Evolutionary conservation across 2,329 filamentous ascomycete genomes (phyloP).

Genomic region (Colletotrichum echinochloae): DNA sequence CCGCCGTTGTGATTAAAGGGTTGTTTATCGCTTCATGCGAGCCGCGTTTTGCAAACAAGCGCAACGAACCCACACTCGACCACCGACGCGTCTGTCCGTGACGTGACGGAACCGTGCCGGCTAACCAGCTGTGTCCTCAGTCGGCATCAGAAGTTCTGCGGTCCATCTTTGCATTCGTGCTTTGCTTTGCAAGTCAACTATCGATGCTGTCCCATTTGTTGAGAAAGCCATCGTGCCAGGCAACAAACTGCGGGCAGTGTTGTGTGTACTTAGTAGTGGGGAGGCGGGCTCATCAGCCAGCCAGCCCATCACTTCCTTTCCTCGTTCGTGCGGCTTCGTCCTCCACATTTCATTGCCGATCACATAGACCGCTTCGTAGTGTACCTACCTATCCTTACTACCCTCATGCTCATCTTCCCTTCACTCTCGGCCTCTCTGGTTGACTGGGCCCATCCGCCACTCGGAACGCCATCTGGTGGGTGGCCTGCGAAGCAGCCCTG

Average conservation of each 20-base stretch:
- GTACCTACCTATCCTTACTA: no score
- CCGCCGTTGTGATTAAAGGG: background rate
- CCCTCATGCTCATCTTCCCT: background rate
- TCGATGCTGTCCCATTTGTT: conserved; percentile 9
- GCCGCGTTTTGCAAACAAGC: conserved; percentile 22
- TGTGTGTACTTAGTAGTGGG: background rate
- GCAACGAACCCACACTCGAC: conserved; percentile 24
- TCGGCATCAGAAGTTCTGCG: background rate
- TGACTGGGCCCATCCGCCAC: conserved; percentile 23
- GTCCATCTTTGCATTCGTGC: conserved; percentile 9
- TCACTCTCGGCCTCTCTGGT: background rate
- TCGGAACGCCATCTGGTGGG: conserved; percentile 6
- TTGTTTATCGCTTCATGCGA: conserved; percentile 30
- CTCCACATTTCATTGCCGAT: conserved; percentile 19
- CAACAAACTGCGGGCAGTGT: no score
- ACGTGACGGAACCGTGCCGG: background rate
- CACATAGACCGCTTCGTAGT: conserved; percentile 11
- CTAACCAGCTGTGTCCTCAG: background rate
- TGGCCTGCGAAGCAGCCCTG: conserved; percentile 22
- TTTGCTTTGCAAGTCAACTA: conserved; percentile 6
- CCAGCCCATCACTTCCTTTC: background rate
- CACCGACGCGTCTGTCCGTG: conserved; percentile 24
- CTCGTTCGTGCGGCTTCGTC: background rate
- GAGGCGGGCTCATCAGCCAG: background rate
- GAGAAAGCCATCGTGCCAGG: background rate